Evolutionary conservation across 139 green algal genomes (phyloP), one percentile per base, ranked within the genome.

Genomic region (Tetraselmis chui): DNA sequence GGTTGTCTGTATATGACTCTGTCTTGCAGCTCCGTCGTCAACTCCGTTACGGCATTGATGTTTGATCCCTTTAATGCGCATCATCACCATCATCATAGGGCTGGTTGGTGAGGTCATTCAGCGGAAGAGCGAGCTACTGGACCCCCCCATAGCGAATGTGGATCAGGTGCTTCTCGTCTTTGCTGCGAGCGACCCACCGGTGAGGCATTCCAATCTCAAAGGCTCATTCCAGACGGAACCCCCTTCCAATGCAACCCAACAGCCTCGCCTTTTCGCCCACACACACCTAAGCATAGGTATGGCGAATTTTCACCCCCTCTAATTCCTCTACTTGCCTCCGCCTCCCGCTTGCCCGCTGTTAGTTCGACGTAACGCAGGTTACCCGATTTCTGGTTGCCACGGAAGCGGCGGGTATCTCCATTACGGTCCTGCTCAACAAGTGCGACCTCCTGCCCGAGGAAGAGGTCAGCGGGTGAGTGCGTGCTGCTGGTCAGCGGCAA

Each of bases 361-460:
- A 93, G 89, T 95, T 96, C 85, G 92, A 97, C 77, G 82, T 89
- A n/a, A 30, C 79, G 26, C 90, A 95, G 59, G 88, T 97, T 32
- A 95, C 89, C 2, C 84, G 94, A 1, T 99, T 98, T 85, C 89
- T 99, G 28, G 91, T 98, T 28, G 83, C 83, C 5, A 87, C 92
- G 0, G 93, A 97, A 84, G 91, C 90, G 0, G 88, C 91, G 0
- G 90, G 89, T 1, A 84, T 98, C 28, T 91, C 92, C 28, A 90
- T 98, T 59, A 89, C 88, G 0, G 84, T 99, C n/a, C 86, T 94
- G 26, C 90, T 99, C 2, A 99, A 99, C 89, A 99, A 99, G 86
- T 87, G 84, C 0, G 95, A 98, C 81, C 88, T 98, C 28, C 59
- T 95, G 30, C 18, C 45, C 0, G 28, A 28, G 1, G 79, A 85